Conservation (phyloP, 1,139 yeast genomes). For the Suhomyces yuchorum region DNA sequence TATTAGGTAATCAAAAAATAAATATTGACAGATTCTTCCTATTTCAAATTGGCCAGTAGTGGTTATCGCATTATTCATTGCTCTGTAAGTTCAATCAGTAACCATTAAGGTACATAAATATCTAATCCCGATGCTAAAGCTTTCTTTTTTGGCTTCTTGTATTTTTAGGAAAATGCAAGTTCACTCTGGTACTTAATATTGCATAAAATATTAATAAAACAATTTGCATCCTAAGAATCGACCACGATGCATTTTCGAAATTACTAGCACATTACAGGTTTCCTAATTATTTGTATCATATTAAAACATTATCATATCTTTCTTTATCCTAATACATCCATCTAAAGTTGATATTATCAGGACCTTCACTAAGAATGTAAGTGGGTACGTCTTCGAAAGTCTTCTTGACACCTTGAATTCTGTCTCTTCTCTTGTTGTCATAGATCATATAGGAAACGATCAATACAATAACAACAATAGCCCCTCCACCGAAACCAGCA, state of each 20-base stretch:
- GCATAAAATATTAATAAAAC: too few relatives aligned
- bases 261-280: not conserved
- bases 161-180: not conserved
- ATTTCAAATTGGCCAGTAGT: slow-evolving; percentile 6
- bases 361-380: slow-evolving; percentile 45
- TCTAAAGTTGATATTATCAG: slow-evolving; percentile 46
- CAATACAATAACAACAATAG: slow-evolving; percentile 24
- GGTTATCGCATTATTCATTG: slow-evolving; percentile 7
- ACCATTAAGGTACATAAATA: slow-evolving; percentile 3
- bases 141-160: not conserved
- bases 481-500: slow-evolving; percentile 38
- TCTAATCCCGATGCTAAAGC: not conserved
- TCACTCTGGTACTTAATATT: too few relatives aligned
- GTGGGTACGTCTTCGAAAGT: slow-evolving; percentile 49
- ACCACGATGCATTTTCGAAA: too few relatives aligned
- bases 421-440: slow-evolving; percentile 47
- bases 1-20: not conserved
- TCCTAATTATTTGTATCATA: not conserved
- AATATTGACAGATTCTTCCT: too few relatives aligned
- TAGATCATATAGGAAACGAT: slow-evolving; percentile 33
- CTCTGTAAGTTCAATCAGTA: not conserved
- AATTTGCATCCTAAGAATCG: not conserved
- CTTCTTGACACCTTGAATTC: slow-evolving; percentile 41
- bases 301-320: not conserved
- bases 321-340: slow-evolving; percentile 43